Evolutionary conservation across 225 moss, liverwort and hornwort genomes (phyloP).

Genomic region (Pseudoscleropodium purum): DNA sequence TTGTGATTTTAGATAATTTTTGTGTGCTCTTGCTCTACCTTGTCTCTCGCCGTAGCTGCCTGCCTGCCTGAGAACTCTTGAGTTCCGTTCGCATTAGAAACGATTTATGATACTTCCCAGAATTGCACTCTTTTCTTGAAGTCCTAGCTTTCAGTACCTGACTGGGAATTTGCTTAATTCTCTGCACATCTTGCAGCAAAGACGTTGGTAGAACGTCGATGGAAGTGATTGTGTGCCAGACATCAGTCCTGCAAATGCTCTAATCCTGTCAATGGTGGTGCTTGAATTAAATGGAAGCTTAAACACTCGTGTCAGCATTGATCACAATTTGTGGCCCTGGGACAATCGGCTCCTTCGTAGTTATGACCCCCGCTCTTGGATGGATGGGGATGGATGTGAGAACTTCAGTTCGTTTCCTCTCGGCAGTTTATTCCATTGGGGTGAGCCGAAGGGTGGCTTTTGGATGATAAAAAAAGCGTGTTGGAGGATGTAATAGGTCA

Average conservation of each 20-base stretch:
- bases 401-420: too few species aligned
- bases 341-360: background rate
- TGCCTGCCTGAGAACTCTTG: background rate
- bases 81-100: background rate
- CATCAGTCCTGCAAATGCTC: background rate
- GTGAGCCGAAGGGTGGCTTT: too few species aligned
- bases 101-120: background rate
- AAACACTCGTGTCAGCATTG: background rate
- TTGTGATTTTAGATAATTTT: background rate
- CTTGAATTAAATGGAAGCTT: background rate
- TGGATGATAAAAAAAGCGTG: background rate
- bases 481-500: accelerated
- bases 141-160: background rate
- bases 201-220: background rate
- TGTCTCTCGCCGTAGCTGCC: background rate
- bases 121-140: too few species aligned
- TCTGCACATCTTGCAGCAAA: background rate
- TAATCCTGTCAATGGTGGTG: background rate
- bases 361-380: too few species aligned
- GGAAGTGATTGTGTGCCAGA: background rate
- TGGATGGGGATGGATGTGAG: background rate
- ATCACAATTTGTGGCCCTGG: background rate
- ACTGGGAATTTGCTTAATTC: background rate
- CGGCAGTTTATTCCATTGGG: too few species aligned
- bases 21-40: background rate